Percentiles rank a stretch among this genome's conserved stretches.
These are phyloP conservation scores for Clarireedia monteithiana DNA, from an alignment of 2,329 filamentous ascomycete species.

Conservation along the genomic window DNA sequence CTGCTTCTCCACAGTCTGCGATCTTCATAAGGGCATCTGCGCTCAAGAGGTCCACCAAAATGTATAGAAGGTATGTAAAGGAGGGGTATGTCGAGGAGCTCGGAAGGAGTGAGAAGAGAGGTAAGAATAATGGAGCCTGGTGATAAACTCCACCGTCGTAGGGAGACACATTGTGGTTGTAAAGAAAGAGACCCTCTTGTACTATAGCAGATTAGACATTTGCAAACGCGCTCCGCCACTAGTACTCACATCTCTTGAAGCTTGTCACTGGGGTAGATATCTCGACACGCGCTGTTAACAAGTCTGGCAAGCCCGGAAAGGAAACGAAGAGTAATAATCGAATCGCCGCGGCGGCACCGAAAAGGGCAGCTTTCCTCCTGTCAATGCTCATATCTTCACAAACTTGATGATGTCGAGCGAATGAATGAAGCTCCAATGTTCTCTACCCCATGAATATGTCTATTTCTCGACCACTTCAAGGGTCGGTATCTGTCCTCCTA, in stretches of 20 bases:
- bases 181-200: slow-evolving; percentile 93
- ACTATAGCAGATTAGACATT: slow-evolving; percentile 43
- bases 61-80: slow-evolving; percentile 74
- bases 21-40: slow-evolving; percentile 73
- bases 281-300: slow-evolving; percentile 87
- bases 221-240: neutral
- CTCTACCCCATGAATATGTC: neutral
- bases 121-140: slow-evolving; percentile 82
- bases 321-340: slow-evolving; percentile 71
- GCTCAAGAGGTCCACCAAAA: slow-evolving; percentile 70
- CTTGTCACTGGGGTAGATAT: slow-evolving; percentile 95
- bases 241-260: slow-evolving; percentile 79
- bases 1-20: slow-evolving; percentile 71
- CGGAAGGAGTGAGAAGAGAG: slow-evolving; percentile 84
- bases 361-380: slow-evolving; percentile 58
- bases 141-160: slow-evolving; percentile 86
- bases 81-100: slow-evolving; percentile 58
- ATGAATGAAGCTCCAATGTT: slow-evolving; percentile 15
- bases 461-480: slow-evolving; percentile 1
- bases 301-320: slow-evolving; percentile 76
- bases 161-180: slow-evolving; percentile 91
- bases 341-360: slow-evolving; percentile 66
- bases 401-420: slow-evolving; percentile 8
- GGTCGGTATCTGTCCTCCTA: neutral
- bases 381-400: slow-evolving; percentile 41